These are phyloP conservation scores for Lolium multiflorum DNA, from an alignment of 176 grass and related monocot genomes.

Conservation along the genomic window DNA sequence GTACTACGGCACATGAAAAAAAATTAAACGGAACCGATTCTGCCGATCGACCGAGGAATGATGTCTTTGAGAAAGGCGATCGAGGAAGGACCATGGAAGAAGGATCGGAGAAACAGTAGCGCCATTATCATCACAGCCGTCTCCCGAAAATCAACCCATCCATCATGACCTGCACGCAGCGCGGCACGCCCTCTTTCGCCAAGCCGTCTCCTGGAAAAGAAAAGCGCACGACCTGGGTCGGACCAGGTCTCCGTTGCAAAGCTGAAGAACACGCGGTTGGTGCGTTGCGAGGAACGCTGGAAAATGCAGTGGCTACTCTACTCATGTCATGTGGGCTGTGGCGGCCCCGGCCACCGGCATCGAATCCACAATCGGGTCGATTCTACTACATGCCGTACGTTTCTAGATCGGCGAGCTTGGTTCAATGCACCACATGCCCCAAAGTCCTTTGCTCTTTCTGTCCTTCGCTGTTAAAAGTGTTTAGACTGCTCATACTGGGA, in stretches of 20 bases:
- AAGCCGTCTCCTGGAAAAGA: not conserved
- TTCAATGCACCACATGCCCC: slow-evolving; percentile 37
- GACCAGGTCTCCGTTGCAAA: not conserved
- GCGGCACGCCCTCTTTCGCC: not conserved
- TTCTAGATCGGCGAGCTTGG: not conserved
- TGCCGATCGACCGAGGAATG: not conserved
- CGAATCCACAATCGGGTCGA: not conserved
- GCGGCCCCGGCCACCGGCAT: slow-evolving; percentile 1
- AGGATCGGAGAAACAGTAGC: not conserved
- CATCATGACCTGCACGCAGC: not conserved
- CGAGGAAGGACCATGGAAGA: not conserved
- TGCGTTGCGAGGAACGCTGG: not conserved
- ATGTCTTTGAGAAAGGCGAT: not conserved
- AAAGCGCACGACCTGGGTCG: not conserved
- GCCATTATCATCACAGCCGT: slow-evolving; percentile 1
- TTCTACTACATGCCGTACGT: slow-evolving; percentile 27
- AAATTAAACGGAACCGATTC: not conserved
- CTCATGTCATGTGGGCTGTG: not conserved
- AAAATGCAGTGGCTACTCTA: not conserved
- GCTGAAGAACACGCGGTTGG: not conserved
- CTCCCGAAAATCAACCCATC: not conserved
- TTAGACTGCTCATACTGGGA: too few relatives aligned
- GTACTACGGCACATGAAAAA: too few relatives aligned
- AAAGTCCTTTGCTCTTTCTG: not conserved
- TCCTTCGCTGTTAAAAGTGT: not conserved